Percentiles rank a stretch among this genome's conserved stretches.
phyloP scores from a whole-genome alignment of 163 green algal genomes.

The Prototheca cutis region DNA sequence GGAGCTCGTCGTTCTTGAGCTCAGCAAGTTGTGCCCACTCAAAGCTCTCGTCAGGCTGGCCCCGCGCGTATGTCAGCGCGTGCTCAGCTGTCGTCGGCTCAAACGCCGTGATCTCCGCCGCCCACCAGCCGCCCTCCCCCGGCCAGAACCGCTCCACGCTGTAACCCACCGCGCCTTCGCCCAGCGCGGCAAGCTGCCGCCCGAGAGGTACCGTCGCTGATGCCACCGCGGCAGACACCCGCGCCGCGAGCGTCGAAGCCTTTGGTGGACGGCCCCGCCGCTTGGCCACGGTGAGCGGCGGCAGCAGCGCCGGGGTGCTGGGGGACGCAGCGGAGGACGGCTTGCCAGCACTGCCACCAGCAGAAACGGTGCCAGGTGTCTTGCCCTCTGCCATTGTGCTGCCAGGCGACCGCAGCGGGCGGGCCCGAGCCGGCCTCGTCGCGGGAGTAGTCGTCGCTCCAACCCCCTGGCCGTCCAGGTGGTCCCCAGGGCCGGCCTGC shows the following conservation, averaged over 20 bases:
- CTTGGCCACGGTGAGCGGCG: not conserved
- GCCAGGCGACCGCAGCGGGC: no score
- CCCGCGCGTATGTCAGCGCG: conserved; percentile 39
- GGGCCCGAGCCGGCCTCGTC: no score
- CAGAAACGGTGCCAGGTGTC: no score
- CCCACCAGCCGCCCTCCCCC: conserved; percentile 29
- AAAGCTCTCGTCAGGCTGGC: conserved; percentile 32
- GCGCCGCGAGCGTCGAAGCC: not conserved
- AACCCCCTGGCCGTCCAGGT: no score
- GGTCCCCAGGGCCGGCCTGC: no score
- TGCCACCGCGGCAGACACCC: conserved; percentile 4
- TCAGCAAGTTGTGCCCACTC: conserved; percentile 37
- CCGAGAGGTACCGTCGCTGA: not conserved
- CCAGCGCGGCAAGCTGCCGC: conserved; percentile 13
- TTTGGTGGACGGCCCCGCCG: no score
- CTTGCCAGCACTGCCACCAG: no score
- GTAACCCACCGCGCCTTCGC: conserved; percentile 13
- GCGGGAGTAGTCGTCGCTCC: no score
- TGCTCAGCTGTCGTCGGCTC: conserved; percentile 22
- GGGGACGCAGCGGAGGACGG: no score
- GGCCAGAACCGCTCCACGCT: conserved; percentile 27
- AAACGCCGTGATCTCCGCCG: conserved; percentile 23
- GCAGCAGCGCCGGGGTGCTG: not conserved
- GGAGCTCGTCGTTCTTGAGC: conserved; percentile 26
- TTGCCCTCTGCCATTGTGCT: no score